A percentile compares a stretch with the other conserved stretches of the same genome.
Conservation (phyloP, 371 early-diverging fungal species). For the Mucor indicus region DNA sequence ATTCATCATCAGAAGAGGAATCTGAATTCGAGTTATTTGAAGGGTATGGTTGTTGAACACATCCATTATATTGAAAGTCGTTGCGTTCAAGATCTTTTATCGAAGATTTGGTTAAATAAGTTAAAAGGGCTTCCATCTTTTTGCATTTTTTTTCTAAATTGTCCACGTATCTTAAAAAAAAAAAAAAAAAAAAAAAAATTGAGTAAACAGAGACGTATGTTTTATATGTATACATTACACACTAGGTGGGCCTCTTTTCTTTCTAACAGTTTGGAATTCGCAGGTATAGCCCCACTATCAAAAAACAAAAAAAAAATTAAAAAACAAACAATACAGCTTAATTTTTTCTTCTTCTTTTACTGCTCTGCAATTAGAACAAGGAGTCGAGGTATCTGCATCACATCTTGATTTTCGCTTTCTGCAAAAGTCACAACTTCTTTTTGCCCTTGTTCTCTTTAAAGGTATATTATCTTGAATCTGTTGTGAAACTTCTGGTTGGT, state of each 20-base stretch:
- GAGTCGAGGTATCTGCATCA: constrained; percentile 46
- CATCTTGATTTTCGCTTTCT: constrained; percentile 49
- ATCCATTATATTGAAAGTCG: constrained; percentile 24
- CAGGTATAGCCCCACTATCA: constrained; percentile 48
- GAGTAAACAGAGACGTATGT: neutral
- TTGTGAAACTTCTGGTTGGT: too few species aligned
- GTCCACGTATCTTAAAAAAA: constrained; percentile 35
- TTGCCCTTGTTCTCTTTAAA: constrained; percentile 47
- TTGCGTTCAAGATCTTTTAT: constrained; percentile 41
- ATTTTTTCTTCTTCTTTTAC: constrained; percentile 21
- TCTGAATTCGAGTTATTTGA: constrained; percentile 4
- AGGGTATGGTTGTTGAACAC: neutral
- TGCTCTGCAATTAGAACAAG: constrained; percentile 51
- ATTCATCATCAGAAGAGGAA: neutral
- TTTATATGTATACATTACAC: constrained; percentile 26
- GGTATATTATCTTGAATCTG: constrained; percentile 2
- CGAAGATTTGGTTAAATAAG: constrained; percentile 31
- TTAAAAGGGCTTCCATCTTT: constrained; percentile 43
- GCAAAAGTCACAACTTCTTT: constrained; percentile 54
- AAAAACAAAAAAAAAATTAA: neutral
- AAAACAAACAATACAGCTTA: neutral
- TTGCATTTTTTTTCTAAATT: constrained; percentile 43
- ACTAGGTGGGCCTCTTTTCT: constrained; percentile 52
- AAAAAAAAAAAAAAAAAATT: neutral
- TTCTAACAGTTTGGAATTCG: constrained; percentile 44